Conservation (phyloP, 1,284 basidiomycete genomes). For the Vanrija pseudolonga region DNA sequence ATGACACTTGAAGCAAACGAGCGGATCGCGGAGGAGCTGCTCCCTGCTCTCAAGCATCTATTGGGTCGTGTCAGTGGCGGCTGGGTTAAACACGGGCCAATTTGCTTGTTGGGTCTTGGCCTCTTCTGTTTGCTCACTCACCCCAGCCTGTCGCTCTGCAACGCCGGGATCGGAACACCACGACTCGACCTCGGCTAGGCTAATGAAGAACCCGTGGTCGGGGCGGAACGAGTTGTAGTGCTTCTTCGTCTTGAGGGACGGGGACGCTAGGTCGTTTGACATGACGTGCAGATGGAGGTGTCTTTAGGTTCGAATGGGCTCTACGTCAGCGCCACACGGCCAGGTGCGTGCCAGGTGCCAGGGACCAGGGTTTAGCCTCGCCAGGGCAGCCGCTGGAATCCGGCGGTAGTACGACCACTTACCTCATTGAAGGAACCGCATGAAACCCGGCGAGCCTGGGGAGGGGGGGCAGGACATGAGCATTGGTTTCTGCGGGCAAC, state of each 20-base stretch:
- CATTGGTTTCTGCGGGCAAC: no score
- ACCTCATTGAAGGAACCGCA: constrained; percentile 62
- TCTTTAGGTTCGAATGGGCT: no score
- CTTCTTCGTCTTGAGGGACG: constrained; percentile 79
- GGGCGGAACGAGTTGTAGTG: constrained; percentile 95
- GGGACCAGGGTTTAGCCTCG: neutral
- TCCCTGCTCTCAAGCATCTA: constrained; percentile 56
- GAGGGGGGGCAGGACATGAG: no score
- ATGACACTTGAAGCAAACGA: constrained; percentile 66
- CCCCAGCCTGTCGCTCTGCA: constrained; percentile 26
- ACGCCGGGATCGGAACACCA: constrained; percentile 60
- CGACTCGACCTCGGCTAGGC: constrained; percentile 66
- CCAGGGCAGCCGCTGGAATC: neutral
- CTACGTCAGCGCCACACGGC: no score
- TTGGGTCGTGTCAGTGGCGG: constrained; percentile 18
- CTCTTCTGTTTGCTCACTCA: constrained; percentile 40
- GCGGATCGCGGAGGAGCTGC: constrained; percentile 60
- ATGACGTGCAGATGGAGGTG: constrained; percentile 85
- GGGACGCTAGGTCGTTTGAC: constrained; percentile 73
- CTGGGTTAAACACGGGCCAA: neutral
- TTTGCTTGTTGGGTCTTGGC: neutral
- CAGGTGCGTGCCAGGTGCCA: no score
- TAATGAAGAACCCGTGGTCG: constrained; percentile 77
- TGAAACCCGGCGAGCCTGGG: constrained; percentile 66
- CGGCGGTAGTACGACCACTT: constrained; percentile 19